Percentiles rank a stretch among this genome's conserved stretches.
phyloP scores from a whole-genome alignment of 108 stramenopile genomes.

The Nitzschia sp. region DNA sequence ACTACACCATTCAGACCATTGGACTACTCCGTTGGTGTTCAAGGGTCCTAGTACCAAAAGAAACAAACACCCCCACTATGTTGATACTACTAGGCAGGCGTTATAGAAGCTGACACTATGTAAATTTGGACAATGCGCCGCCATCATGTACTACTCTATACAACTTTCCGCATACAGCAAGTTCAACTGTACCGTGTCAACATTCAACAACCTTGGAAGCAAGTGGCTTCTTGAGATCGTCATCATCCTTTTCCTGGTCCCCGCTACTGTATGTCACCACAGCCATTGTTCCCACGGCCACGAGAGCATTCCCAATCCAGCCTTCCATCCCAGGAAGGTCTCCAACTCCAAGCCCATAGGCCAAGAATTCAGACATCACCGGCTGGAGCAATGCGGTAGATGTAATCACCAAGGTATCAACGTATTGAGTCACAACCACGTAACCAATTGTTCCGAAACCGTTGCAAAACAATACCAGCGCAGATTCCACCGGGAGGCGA shows the following conservation, averaged over 20 bases:
- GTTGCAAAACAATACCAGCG: slow-evolving; percentile 59
- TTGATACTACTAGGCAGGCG: too few relatives aligned
- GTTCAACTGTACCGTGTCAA: too few relatives aligned
- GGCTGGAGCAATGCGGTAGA: slow-evolving; percentile 40
- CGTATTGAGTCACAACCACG: slow-evolving; percentile 64
- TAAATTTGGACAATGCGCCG: too few relatives aligned
- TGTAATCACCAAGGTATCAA: slow-evolving; percentile 59
- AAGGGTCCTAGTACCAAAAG: too few relatives aligned
- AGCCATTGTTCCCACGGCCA: slow-evolving; percentile 40
- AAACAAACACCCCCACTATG: too few relatives aligned
- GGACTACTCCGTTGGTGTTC: too few relatives aligned
- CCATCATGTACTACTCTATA: too few relatives aligned
- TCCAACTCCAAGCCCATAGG: slow-evolving; percentile 30
- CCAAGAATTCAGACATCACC: slow-evolving; percentile 35
- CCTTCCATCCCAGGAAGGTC: slow-evolving; percentile 37
- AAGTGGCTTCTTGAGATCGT: too few relatives aligned
- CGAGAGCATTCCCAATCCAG: slow-evolving; percentile 48
- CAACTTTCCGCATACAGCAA: too few relatives aligned
- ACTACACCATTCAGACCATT: neutral
- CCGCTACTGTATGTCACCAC: slow-evolving; percentile 8
- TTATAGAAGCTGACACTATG: too few relatives aligned
- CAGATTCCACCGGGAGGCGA: slow-evolving; percentile 45
- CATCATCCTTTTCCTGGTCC: too few relatives aligned
- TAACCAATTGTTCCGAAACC: slow-evolving; percentile 61
- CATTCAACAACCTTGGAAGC: too few relatives aligned